Base-by-base conservation (phyloP, 257 asterid genomes). In the Vinca minor region DNA sequence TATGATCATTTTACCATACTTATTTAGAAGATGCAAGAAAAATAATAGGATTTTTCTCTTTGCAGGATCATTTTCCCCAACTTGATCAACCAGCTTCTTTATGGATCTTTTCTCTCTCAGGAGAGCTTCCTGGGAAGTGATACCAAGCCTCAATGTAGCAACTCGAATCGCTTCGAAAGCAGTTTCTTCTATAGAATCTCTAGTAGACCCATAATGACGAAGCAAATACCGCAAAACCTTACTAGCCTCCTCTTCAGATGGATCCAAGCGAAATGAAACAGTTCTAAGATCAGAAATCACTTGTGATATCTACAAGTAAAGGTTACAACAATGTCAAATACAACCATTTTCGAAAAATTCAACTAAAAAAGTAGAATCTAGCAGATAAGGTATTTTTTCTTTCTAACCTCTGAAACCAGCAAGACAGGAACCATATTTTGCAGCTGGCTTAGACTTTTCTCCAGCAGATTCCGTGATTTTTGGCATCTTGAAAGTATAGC, bases 321-420 rank as follows among this genome's bases (percentile, higher is more conserved):
- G 67, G 20, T 41, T 41, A 2, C n/a, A 25, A 5, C 25, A 29
- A 55, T 28, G 32, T 67, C 57, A 50, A 28, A 35, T 14, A 7
- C 18, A 32, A 31, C 6, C 38, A 31, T 34, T 59, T 61, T 12
- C n/a, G 61, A 55, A n/a, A n/a, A n/a, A n/a, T n/a, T n/a, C n/a
- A 21, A 5, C 32, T 59, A 38, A 25, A 29, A 31, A 55, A 55
- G 23, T 23, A 55, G n/a, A n/a, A n/a, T 31, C 13, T 31, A 18
- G 25, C 26, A 5, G 2, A n/a, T 10, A 31, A 28, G 17, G 38
- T 5, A n/a, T n/a, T n/a, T n/a, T n/a, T n/a, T n/a, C n/a, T n/a
- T n/a, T n/a, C n/a, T n/a, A n/a, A 87, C 98, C 95, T 89, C 75
- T 38, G 85, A 81, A 66, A 89, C 95, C 67, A 92, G 82, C 72